Conservation (phyloP, 2,329 filamentous ascomycete genomes). For the Alternaria gansuensis region DNA sequence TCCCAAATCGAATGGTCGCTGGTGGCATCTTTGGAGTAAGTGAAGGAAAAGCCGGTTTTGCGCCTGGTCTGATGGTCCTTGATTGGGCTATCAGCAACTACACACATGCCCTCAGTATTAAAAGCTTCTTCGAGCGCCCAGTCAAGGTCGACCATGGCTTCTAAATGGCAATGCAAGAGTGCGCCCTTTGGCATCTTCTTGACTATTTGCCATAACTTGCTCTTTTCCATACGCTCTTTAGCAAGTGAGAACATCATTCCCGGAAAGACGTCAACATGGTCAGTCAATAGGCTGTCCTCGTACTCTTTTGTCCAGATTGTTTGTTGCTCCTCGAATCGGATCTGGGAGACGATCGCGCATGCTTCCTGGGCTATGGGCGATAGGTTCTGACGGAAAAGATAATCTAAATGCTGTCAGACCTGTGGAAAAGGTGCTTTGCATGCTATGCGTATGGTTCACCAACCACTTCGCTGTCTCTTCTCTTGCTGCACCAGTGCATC, state of each 20-base stretch:
- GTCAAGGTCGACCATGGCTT: slow-evolving; percentile 89
- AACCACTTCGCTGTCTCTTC: slow-evolving; percentile 81
- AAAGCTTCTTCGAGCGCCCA: slow-evolving; percentile 79
- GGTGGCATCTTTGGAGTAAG: slow-evolving; percentile 54
- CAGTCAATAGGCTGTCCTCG: slow-evolving; percentile 73
- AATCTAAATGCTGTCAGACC: slow-evolving; percentile 61
- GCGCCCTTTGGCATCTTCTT: slow-evolving; percentile 88
- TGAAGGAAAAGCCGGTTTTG: slow-evolving; percentile 68
- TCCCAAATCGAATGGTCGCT: slow-evolving; percentile 69
- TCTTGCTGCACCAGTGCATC: slow-evolving; percentile 81
- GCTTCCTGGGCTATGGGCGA: slow-evolving; percentile 82
- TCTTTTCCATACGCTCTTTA: slow-evolving; percentile 84
- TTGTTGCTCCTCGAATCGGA: slow-evolving; percentile 78
- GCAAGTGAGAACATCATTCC: slow-evolving; percentile 94
- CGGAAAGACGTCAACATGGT: slow-evolving; percentile 74
- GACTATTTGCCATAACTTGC: slow-evolving; percentile 85
- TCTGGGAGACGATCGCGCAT: slow-evolving; percentile 79
- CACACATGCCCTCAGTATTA: slow-evolving; percentile 75
- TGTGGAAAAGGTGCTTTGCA: background rate
- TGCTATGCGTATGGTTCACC: slow-evolving; percentile 36
- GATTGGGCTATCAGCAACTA: slow-evolving; percentile 68
- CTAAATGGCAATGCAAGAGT: slow-evolving; percentile 85
- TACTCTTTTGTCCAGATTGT: slow-evolving; percentile 79
- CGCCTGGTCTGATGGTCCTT: slow-evolving; percentile 63
- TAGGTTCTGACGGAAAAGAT: slow-evolving; percentile 75